A percentile compares a stretch with the other conserved stretches of the same genome.
Conservation (phyloP, 2,329 filamentous ascomycete genomes). For the Beauveria pseudobassiana region DNA sequence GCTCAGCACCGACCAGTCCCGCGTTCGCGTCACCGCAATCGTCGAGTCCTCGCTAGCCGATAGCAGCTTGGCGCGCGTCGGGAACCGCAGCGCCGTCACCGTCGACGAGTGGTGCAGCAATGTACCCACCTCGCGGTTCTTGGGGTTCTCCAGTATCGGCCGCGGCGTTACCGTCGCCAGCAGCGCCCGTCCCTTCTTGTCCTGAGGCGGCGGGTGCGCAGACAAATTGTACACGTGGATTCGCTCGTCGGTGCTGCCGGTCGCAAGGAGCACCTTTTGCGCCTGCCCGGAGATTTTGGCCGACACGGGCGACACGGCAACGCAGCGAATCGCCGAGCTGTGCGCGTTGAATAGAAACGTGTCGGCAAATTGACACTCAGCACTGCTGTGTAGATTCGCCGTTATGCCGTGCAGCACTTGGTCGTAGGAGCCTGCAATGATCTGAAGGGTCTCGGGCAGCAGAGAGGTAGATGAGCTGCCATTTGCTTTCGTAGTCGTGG, state of each 20-base stretch:
- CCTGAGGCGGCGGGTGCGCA: slow-evolving; percentile 47
- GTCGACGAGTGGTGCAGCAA: slow-evolving; percentile 80
- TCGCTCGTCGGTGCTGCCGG: slow-evolving; percentile 85
- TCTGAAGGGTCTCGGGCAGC: slow-evolving; percentile 61
- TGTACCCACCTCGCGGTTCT: slow-evolving; percentile 81
- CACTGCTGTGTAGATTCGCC: slow-evolving; percentile 51
- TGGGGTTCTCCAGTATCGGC: slow-evolving; percentile 73
- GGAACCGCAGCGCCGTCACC: slow-evolving; percentile 74
- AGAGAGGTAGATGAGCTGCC: slow-evolving; percentile 15
- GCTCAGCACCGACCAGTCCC: slow-evolving; percentile 84
- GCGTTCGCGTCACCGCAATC: slow-evolving; percentile 76
- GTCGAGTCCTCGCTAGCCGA: slow-evolving; percentile 87
- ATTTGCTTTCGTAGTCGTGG: slow-evolving; percentile 13
- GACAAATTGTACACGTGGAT: slow-evolving; percentile 93
- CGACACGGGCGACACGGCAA: slow-evolving; percentile 76
- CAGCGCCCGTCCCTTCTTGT: slow-evolving; percentile 45
- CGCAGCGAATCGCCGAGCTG: slow-evolving; percentile 77
- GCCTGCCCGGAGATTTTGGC: slow-evolving; percentile 50
- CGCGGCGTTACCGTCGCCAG: slow-evolving; percentile 63
- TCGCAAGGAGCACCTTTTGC: slow-evolving; percentile 85
- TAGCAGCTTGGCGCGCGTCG: slow-evolving; percentile 78
- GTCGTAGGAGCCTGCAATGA: slow-evolving; percentile 91
- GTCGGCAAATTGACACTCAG: slow-evolving; percentile 63
- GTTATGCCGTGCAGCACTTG: slow-evolving; percentile 84
- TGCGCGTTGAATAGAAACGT: slow-evolving; percentile 96